Evolutionary conservation across 2,329 filamentous ascomycete genomes (phyloP).

Genomic region (Trichoderma sp.): DNA sequence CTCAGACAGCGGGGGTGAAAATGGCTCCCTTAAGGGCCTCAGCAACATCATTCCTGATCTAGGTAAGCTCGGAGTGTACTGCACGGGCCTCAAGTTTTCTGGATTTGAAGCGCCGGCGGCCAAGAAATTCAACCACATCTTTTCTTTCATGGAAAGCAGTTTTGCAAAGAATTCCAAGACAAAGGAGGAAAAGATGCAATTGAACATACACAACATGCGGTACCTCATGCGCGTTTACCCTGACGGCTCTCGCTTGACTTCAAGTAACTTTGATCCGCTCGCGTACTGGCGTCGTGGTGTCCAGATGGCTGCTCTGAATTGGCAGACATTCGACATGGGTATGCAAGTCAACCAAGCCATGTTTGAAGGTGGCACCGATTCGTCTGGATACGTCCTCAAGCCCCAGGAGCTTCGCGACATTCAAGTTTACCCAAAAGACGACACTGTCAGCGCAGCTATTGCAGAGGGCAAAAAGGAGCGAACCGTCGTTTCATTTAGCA

Average conservation of each 20-base stretch:
- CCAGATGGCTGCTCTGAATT: slow-evolving; percentile 97
- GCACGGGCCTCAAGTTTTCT: slow-evolving; percentile 74
- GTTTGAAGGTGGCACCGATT: slow-evolving; percentile 87
- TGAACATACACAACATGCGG: slow-evolving; percentile 88
- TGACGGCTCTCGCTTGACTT: slow-evolving; percentile 75
- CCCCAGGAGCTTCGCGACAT: slow-evolving; percentile 80
- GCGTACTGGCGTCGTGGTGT: slow-evolving; percentile 93
- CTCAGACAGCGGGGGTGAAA: slow-evolving; percentile 69
- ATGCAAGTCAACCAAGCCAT: slow-evolving; percentile 98
- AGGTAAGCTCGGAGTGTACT: slow-evolving; percentile 81
- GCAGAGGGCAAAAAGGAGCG: slow-evolving; percentile 70
- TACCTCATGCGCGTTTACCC: slow-evolving; percentile 95
- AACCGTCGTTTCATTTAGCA: slow-evolving; percentile 79
- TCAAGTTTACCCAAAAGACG: slow-evolving; percentile 56
- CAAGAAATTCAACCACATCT: slow-evolving; percentile 89
- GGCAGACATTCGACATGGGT: slow-evolving; percentile 95
- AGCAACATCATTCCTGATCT: slow-evolving; percentile 87
- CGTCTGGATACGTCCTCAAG: slow-evolving; percentile 91
- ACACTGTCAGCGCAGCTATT: slow-evolving; percentile 47
- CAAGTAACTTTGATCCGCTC: slow-evolving; percentile 92
- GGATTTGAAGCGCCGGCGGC: slow-evolving; percentile 78
- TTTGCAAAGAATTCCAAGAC: slow-evolving; percentile 80
- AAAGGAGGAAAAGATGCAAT: slow-evolving; percentile 71
- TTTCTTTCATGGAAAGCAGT: slow-evolving; percentile 88
- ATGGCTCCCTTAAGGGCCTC: slow-evolving; percentile 57